Conservation (phyloP, 2,329 filamentous ascomycete genomes). For the Aphanocladium album region DNA sequence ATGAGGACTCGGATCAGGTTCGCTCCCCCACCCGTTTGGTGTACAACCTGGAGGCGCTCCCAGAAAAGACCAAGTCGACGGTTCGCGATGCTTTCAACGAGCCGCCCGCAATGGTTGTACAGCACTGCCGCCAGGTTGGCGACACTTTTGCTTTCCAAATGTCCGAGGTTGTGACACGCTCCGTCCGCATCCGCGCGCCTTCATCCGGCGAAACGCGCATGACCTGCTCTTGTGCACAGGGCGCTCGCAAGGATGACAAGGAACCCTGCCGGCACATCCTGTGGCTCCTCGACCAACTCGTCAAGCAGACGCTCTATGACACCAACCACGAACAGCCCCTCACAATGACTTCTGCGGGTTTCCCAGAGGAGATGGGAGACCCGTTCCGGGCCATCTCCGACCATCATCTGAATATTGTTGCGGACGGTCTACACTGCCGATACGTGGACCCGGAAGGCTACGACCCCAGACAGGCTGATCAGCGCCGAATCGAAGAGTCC, state of each 20-base stretch:
- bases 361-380: constrained; percentile 41
- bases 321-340: constrained; percentile 31
- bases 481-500: constrained; percentile 41
- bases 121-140: constrained; percentile 43
- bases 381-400: constrained; percentile 45
- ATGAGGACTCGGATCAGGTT: constrained; percentile 26
- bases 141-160: constrained; percentile 52
- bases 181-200: constrained; percentile 43
- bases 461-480: constrained; percentile 25
- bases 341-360: constrained; percentile 38
- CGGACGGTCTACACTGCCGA: constrained; percentile 47
- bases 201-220: constrained; percentile 36
- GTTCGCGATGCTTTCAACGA: constrained; percentile 43
- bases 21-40: constrained; percentile 35
- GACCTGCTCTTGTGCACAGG: constrained; percentile 41
- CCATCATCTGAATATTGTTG: constrained; percentile 47
- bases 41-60: constrained; percentile 37
- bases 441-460: constrained; percentile 26
- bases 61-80: constrained; percentile 29
- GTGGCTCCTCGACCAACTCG: constrained; percentile 51
- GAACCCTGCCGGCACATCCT: constrained; percentile 47
- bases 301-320: constrained; percentile 41
- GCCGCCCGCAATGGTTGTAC: constrained; percentile 44
- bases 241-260: constrained; percentile 17
- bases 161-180: constrained; percentile 48